Base-by-base conservation (phyloP, 2,329 filamentous ascomycete species). In the Ceratocystis variospora region DNA sequence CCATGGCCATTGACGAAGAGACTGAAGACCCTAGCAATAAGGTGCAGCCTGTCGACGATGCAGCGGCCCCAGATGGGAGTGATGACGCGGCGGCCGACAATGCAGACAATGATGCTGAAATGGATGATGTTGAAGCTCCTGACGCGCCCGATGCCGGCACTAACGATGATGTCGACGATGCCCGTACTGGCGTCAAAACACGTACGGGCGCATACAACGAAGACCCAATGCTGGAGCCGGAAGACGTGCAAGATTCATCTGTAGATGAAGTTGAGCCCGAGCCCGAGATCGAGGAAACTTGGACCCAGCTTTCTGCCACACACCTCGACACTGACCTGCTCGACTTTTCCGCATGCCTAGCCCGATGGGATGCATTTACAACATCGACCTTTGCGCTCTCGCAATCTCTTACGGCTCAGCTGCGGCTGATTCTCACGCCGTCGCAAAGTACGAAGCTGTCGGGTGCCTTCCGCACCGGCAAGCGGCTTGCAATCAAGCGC, bases 401-500 rank as follows among this genome's bases (percentile, higher is more conserved):
- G 0, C 83, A 96, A 66, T 87, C 90, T 1, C 81, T 99, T 15
- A 96, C 93, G 0, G 94, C 96, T 70, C 94, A 97, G 73, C 86
- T 99, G 19, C 90, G 94, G 31, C 85, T 99, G 15, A 97, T 99
- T 72, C 86, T 99, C 48, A 90, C 90, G 0, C 94, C 95, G 0
- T 97, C 93, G 0, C 87, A 96, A 64, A 92, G 93, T 0, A 97
- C 94, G 46, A 99, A 97, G 73, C 88, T 99, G 69, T 92, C 93
- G 1, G 94, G 94, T 55, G 91, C 96, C 71, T 97, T 96, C 82
- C 89, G 94, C 71, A 99, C 94, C 0, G 94, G 94, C 69, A 99
- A 99, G 76, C 88, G 94, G 0, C 89, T 99, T 71, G 99, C 97
- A 77, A 96, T 99, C 79, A 97, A 97, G 77, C 90, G 93, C 71